Evolutionary conservation across 2,329 filamentous ascomycete species (phyloP), one percentile per base, ranked within the genome.

Genomic region (Alternaria burnsii): DNA sequence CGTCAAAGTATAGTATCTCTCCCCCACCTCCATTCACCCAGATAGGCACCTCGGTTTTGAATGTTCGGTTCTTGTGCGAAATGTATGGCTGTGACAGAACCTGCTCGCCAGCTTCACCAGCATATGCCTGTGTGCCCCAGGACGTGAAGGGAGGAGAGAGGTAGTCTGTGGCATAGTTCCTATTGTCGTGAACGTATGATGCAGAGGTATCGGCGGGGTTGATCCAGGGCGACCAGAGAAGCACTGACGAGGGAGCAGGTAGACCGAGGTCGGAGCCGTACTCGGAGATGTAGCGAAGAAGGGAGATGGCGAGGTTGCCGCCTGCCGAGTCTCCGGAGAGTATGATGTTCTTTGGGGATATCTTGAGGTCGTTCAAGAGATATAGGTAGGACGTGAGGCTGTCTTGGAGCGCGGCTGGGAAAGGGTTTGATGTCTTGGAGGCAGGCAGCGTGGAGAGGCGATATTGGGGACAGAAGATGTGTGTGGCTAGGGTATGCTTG

Each of bases 371-470:
- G n/a, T 79, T 68, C 11, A 83, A 59, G 0, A 85, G 77, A 68
- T 84, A 82, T 7, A 80, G 67, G 66, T 84, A 85, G 4, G 76
- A 66, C 0, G 83, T 81, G 43, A 86, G 62, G 3, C 74, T 75
- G 66, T 86, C 84, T 69, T 86, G 84, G 3, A 85, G 67, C 4
- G 82, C 81, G 0, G 83, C 84, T 1, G 84, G 84, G 70, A 85
- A 86, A 0, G 78, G 80, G n/a, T 80, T 79, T 40, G 71, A 74
- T 0, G 66, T 71, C 6, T 72, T 74, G 6, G 60, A 65, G 4
- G 64, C 71, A 0, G 81, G 78, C 40, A 81, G 78, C 0, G 76
- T 77, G 4, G 81, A 75, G 6, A 86, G 78, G 0, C 84, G 80
- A 71, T 86, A 86, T 60, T 84, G 82, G 1, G 81, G 81, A 16